Conservation (phyloP, 1,284 basidiomycete species). For the Trametes hirsuta region DNA sequence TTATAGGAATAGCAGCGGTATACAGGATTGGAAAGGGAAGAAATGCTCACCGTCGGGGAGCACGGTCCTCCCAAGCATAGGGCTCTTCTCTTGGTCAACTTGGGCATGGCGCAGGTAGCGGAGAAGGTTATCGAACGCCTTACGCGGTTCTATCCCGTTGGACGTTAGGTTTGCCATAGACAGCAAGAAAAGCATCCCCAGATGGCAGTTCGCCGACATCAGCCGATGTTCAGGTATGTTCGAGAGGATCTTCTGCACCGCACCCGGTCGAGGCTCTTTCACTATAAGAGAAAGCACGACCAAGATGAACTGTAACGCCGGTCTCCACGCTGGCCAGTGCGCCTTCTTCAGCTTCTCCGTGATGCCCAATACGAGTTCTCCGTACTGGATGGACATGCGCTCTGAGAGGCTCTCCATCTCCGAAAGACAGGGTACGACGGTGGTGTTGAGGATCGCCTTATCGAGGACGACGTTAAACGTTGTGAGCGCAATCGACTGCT, state of each 20-base stretch:
- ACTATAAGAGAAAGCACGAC: slow-evolving; percentile 16
- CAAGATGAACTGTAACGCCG: slow-evolving; percentile 16
- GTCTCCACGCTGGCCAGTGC: slow-evolving; percentile 13
- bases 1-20: too few species aligned
- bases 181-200: slow-evolving; percentile 17
- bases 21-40: too few species aligned
- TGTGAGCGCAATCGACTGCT: slow-evolving; percentile 19
- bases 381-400: slow-evolving; percentile 17
- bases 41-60: slow-evolving; percentile 11
- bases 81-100: slow-evolving; percentile 7
- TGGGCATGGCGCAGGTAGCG: slow-evolving; percentile 8
- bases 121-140: slow-evolving; percentile 15
- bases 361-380: slow-evolving; percentile 4
- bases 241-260: slow-evolving; percentile 7
- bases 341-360: slow-evolving; percentile 5
- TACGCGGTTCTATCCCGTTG: slow-evolving; percentile 7
- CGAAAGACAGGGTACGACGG: slow-evolving; percentile 17
- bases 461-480: slow-evolving; percentile 16
- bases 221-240: slow-evolving; percentile 6
- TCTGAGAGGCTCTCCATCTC: slow-evolving; percentile 16
- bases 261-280: slow-evolving; percentile 12
- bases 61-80: not conserved
- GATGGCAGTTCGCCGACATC: slow-evolving; percentile 2
- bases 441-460: slow-evolving; percentile 15
- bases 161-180: slow-evolving; percentile 14